A percentile compares a stretch with the other conserved stretches of the same genome.
Evolutionary conservation across 2,329 filamentous ascomycete species (phyloP).

Genomic region (Penicillium sp.): DNA sequence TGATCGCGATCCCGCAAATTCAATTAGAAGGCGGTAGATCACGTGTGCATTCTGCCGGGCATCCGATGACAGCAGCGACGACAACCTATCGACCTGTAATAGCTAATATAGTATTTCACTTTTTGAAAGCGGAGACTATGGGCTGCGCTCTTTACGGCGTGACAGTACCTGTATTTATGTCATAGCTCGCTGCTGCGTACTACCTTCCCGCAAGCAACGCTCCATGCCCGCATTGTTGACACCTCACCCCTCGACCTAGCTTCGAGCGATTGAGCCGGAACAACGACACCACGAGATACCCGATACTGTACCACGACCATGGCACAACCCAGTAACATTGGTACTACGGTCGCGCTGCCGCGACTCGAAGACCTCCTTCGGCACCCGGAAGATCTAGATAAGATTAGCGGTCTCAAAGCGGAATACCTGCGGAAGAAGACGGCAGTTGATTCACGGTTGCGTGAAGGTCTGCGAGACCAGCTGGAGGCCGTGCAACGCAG

Average conservation of each 20-base stretch:
- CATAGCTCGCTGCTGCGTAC: background rate
- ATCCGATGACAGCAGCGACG: constrained; percentile 18
- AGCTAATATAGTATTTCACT: background rate
- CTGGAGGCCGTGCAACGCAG: constrained; percentile 91
- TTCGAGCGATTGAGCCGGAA: constrained; percentile 8
- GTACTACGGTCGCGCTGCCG: constrained; percentile 64
- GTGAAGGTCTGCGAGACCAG: constrained; percentile 84
- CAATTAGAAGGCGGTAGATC: constrained; percentile 32
- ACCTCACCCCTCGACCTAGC: constrained; percentile 5
- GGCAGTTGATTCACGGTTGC: constrained; percentile 85
- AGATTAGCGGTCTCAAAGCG: constrained; percentile 81
- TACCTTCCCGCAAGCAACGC: background rate
- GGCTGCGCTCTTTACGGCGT: constrained; percentile 5
- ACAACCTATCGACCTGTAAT: constrained; percentile 3
- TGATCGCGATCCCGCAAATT: constrained; percentile 6
- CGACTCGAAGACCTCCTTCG: constrained; percentile 91
- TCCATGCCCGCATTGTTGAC: constrained; percentile 3
- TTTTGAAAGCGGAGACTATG: constrained; percentile 3
- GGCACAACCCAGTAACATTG: constrained; percentile 35
- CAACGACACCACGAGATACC: background rate
- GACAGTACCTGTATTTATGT: constrained; percentile 1
- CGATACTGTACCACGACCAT: constrained; percentile 23
- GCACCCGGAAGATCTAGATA: constrained; percentile 95
- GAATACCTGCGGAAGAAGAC: constrained; percentile 95
- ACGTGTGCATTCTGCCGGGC: constrained; percentile 28